Evolutionary conservation across 495 filamentous ascomycete species (phyloP), one percentile per base, ranked within the genome.

Genomic region (Lindgomyces ingoldianus): DNA sequence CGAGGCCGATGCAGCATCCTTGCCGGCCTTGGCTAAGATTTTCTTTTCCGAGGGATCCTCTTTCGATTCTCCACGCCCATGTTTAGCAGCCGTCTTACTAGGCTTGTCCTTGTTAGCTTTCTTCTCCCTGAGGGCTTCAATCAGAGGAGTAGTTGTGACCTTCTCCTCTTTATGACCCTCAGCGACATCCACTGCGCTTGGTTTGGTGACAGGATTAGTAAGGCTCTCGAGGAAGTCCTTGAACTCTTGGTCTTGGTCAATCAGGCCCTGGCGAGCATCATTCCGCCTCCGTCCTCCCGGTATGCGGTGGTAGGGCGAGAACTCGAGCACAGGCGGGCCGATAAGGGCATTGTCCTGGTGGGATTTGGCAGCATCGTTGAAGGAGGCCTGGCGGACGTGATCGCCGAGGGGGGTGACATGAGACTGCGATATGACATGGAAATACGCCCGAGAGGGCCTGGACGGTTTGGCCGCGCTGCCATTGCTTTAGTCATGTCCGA

Each of bases 171-270:
- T 83, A 70, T 89, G 87, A 26, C 65, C 44, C 30, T 80, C 76
- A 14, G n/a, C n/a, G n/a, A 75, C 74, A 18, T 85, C 83, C 11
- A 81, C 79, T 36, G 88, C 87, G 1, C 83, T 77, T 3, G 83
- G 74, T 62, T 83, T 87, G 6, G 79, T 76, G 27, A 89, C 83
- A 0, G 91, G 91, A 53, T 90, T 88, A 2, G 92, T 94, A 9
- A 96, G 82, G 50, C 84, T 87, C 74, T 95, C 90, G 6, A 98
- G 83, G 71, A 98, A 98, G 21, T 84, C 84, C 76, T 96, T 95
- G 66, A 98, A 98, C 59, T 98, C 94, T 0, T 88, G 85, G 73
- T 98, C 94, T 69, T 93, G 91, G 67, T 98, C 94, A 60, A 98
- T 97, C 4, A 91, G 95, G 45, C 95, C 94, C 73, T 96, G 90